Percentiles rank a stretch among this genome's conserved stretches.
Conservation (phyloP, 805 yeast genomes). For the Danielia oregonensis region DNA sequence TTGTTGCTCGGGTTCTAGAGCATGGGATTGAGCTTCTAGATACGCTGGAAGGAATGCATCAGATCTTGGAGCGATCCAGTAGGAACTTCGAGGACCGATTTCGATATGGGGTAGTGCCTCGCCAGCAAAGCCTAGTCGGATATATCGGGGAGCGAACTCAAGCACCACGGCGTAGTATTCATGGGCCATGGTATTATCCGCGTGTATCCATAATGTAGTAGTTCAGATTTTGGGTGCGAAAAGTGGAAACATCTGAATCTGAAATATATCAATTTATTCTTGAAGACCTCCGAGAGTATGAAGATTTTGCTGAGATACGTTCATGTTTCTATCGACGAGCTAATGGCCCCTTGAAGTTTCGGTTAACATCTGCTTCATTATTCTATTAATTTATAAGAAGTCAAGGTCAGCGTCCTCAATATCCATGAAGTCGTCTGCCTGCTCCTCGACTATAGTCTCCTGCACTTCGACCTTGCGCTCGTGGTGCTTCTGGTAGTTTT, state of each 20-base stretch:
- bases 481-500: conserved; percentile 54
- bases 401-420: conserved; percentile 46
- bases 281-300: too few species aligned
- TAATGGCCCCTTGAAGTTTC: too few species aligned
- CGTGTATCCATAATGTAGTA: too few species aligned
- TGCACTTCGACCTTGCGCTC: conserved; percentile 19
- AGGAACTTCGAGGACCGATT: conserved; percentile 2
- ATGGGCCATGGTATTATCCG: conserved; percentile 17
- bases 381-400: too few species aligned
- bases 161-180: conserved; percentile 17
- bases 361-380: too few species aligned
- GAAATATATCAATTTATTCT: too few species aligned
- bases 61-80: conserved; percentile 9
- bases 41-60: conserved; percentile 5
- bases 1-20: conserved; percentile 4
- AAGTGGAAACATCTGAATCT: too few species aligned
- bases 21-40: conserved; percentile 10
- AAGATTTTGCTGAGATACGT: too few species aligned
- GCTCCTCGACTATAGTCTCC: conserved; percentile 7
- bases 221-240: too few species aligned
- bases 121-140: conserved; percentile 16
- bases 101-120: conserved; percentile 9
- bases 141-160: conserved; percentile 8
- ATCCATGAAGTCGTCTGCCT: conserved; percentile 42
- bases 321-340: too few species aligned